These are phyloP conservation scores for Camelina neglecta DNA, from an alignment of 345 rosid genomes.

Conservation along the genomic window DNA sequence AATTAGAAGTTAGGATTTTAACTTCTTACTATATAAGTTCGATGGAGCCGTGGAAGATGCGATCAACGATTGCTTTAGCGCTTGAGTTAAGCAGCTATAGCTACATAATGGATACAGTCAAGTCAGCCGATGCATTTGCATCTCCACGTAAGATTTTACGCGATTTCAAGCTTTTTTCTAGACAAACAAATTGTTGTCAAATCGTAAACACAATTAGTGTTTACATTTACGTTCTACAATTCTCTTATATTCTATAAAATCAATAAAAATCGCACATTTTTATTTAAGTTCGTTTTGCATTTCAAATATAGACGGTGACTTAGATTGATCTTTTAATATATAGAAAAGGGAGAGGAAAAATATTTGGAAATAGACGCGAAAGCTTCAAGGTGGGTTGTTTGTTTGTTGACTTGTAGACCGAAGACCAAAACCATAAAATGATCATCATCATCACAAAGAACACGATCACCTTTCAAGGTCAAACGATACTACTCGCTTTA, in stretches of 20 bases:
- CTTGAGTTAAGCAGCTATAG: too few relatives aligned
- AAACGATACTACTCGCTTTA: constrained; percentile 25
- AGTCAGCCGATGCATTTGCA: not conserved
- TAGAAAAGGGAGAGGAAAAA: too few relatives aligned
- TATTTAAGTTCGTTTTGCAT: not conserved
- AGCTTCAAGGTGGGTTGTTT: constrained; percentile 24
- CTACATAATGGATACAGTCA: too few relatives aligned
- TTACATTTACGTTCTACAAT: not conserved
- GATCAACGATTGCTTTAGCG: too few relatives aligned
- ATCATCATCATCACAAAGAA: constrained; percentile 7
- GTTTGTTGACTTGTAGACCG: constrained; percentile 36
- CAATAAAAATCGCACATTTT: not conserved
- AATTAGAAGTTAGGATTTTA: too few relatives aligned
- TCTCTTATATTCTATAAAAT: too few relatives aligned
- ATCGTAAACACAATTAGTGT: not conserved
- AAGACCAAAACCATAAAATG: constrained; percentile 14
- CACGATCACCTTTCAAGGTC: constrained; percentile 29
- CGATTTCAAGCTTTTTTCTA: too few relatives aligned
- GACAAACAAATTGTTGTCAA: too few relatives aligned
- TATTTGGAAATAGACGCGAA: not conserved
- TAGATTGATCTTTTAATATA: not conserved
- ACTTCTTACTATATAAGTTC: too few relatives aligned
- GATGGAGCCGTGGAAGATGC: too few relatives aligned
- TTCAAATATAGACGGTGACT: not conserved
- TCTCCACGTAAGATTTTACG: not conserved